These are phyloP conservation scores for Trapa bicornis DNA, from an alignment of 345 rosid species.

Conservation along the genomic window DNA sequence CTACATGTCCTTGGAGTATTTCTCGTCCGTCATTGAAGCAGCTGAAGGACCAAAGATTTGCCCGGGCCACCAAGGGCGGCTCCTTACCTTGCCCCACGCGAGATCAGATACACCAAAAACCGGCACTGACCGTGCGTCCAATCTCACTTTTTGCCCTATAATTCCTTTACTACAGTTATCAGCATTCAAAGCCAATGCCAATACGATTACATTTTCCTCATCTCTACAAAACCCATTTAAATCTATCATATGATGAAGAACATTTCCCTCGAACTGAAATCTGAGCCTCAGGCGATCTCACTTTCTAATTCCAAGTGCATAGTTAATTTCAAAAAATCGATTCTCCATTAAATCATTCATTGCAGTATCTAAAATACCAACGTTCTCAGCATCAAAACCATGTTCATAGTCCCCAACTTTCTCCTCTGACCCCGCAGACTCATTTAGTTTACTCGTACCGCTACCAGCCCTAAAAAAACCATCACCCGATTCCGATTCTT, in stretches of 20 bases:
- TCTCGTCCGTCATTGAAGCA: conserved; percentile 44
- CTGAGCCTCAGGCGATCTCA: not conserved
- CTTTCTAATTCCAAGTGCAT: not conserved
- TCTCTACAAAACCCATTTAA: conserved; percentile 2
- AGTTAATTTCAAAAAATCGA: not conserved
- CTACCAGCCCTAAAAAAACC: not conserved
- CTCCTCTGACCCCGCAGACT: not conserved
- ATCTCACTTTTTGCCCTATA: not conserved
- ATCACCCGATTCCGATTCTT: not conserved
- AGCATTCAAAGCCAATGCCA: not conserved
- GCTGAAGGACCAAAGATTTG: conserved; percentile 48
- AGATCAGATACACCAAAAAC: conserved; percentile 38
- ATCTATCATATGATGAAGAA: conserved; percentile 1
- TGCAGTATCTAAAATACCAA: not conserved
- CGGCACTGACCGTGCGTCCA: conserved; percentile 3
- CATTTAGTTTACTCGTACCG: not conserved
- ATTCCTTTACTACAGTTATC: not conserved
- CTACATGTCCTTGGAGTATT: conserved; percentile 42
- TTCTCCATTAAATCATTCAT: not conserved
- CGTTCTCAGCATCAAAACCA: not conserved
- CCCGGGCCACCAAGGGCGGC: conserved; percentile 97
- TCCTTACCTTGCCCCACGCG: conserved; percentile 82
- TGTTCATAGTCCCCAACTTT: not conserved
- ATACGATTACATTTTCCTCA: not conserved
- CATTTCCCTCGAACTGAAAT: not conserved